These are phyloP conservation scores for Candida labiduridarum DNA, from an alignment of 1,139 yeast species.

Conservation along the genomic window DNA sequence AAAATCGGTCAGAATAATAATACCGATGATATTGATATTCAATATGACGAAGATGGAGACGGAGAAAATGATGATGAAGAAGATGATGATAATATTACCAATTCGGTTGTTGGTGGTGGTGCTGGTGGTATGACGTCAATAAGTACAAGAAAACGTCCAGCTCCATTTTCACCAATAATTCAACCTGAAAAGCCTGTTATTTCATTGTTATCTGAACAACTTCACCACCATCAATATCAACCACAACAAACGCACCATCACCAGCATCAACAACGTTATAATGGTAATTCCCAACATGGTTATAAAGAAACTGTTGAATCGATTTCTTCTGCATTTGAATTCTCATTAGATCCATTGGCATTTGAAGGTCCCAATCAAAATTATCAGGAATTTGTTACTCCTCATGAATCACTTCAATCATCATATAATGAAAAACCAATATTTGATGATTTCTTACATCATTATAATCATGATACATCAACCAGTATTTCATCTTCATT, in stretches of 20 bases:
- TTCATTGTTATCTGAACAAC: not conserved
- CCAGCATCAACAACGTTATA: not conserved
- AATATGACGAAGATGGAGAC: not conserved
- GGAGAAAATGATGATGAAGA: conserved; percentile 1
- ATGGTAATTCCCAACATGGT: not conserved
- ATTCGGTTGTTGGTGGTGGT: too few relatives aligned
- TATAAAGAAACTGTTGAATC: conserved; percentile 8
- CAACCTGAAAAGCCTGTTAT: conserved; percentile 2
- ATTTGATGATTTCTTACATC: conserved; percentile 16
- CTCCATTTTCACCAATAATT: conserved; percentile 34
- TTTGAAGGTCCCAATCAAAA: conserved; percentile 35
- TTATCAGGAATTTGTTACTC: conserved; percentile 14
- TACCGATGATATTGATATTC: not conserved
- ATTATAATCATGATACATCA: conserved; percentile 6
- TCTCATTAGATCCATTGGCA: conserved; percentile 37
- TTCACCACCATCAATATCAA: conserved; percentile 28
- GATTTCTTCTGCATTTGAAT: conserved; percentile 22
- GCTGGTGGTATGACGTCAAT: conserved; percentile 14
- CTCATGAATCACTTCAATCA: conserved; percentile 12
- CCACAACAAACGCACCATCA: conserved; percentile 17
- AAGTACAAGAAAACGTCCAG: conserved; percentile 32
- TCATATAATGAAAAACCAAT: conserved; percentile 15
- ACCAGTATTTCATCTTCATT: conserved; percentile 12
- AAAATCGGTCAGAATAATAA: conserved; percentile 45
- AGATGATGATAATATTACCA: not conserved